phyloP scores from a whole-genome alignment of 305 asterid species.

The Solanum chacoense region DNA sequence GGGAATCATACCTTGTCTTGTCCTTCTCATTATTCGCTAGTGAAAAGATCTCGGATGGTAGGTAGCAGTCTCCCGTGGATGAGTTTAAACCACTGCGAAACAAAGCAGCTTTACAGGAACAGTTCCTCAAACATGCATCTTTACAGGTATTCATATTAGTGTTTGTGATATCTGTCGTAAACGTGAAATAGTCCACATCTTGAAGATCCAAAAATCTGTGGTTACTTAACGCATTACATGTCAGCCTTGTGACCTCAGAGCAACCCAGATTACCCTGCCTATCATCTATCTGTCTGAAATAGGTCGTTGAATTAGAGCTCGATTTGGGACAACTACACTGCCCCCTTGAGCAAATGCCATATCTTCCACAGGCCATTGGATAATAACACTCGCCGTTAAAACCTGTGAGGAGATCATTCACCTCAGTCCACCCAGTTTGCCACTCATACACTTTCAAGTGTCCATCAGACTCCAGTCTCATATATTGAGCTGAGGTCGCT shows the following conservation, averaged over 20 bases:
- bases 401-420: conserved; percentile 14
- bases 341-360: conserved; percentile 30
- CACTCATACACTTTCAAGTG: conserved; percentile 32
- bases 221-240: conserved; percentile 5
- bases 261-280: conserved; percentile 29
- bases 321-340: conserved; percentile 33
- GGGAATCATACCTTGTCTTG: conserved; percentile 8
- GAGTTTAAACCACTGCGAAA: conserved; percentile 12
- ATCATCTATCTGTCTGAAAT: conserved; percentile 11
- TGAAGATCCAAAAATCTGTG: conserved; percentile 21
- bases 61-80: conserved; percentile 17
- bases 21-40: conserved; percentile 20
- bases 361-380: conserved; percentile 31
- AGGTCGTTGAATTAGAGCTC: neutral
- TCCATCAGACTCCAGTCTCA: conserved; percentile 29
- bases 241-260: conserved; percentile 9
- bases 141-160: conserved; percentile 16
- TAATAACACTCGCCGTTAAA: conserved; percentile 16
- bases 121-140: conserved; percentile 23
- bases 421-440: conserved; percentile 11
- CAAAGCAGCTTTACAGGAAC: conserved; percentile 36
- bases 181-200: conserved; percentile 24
- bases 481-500: conserved; percentile 24
- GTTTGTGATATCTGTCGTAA: neutral
- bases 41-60: conserved; percentile 24